Percentiles rank a stretch among this genome's conserved stretches.
phyloP scores from a whole-genome alignment of 2,329 filamentous ascomycete species.

The Sclerotinia glacialis region DNA sequence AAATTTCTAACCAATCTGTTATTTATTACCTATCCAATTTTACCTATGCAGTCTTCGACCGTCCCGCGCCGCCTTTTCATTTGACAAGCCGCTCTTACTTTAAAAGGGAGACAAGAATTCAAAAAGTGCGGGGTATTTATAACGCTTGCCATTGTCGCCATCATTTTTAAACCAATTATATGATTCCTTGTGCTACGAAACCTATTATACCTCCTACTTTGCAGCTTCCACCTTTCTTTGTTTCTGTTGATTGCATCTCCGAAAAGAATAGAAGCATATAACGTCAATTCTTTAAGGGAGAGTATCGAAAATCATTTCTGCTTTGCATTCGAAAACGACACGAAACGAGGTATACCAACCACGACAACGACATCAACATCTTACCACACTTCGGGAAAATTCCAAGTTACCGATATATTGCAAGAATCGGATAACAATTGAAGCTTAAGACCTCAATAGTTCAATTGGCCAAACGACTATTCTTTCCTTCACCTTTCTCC shows the following conservation, averaged over 20 bases:
- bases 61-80: not conserved
- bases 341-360: not conserved
- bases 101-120: not conserved
- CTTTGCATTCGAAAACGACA: conserved; percentile 22
- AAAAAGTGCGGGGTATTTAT: conserved; percentile 20
- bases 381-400: not conserved
- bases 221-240: conserved; percentile 22
- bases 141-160: conserved; percentile 12
- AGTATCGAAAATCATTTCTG: conserved; percentile 18
- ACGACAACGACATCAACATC: conserved; percentile 5
- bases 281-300: not conserved
- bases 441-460: not conserved
- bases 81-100: not conserved
- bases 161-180: conserved; percentile 13
- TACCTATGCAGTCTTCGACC: not conserved
- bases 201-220: not conserved
- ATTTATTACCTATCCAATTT: not conserved
- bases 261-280: not conserved
- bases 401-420: not conserved
- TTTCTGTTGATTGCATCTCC: conserved; percentile 16
- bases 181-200: conserved; percentile 8
- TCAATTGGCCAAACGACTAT: conserved; percentile 11
- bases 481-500: not conserved
- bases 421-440: conserved; percentile 2
- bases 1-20: not conserved